phyloP scores from a whole-genome alignment of 495 filamentous ascomycete genomes.

The Talaromyces nanjingensis region DNA sequence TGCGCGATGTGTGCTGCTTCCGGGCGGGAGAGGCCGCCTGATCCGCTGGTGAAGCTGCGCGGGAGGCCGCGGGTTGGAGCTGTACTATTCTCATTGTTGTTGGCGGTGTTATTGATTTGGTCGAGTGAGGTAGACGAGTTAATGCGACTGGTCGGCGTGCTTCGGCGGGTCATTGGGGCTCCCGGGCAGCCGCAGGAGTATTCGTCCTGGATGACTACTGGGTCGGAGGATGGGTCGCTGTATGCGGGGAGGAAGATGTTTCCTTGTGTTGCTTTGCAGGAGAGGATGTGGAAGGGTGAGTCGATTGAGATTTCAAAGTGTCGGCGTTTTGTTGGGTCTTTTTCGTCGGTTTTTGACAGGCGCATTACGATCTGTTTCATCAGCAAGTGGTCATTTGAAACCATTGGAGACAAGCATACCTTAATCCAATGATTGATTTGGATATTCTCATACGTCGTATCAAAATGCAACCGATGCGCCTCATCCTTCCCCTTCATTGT shows the following conservation, averaged over 20 bases:
- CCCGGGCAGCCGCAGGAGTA: constrained; percentile 75
- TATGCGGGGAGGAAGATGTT: constrained; percentile 89
- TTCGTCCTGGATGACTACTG: constrained; percentile 38
- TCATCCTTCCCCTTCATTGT: constrained; percentile 76
- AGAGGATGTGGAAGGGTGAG: constrained; percentile 92
- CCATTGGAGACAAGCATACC: constrained; percentile 41
- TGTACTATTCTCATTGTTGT: not conserved
- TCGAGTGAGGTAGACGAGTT: constrained; percentile 28
- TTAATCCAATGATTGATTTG: constrained; percentile 99
- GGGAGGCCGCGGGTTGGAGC: constrained; percentile 15
- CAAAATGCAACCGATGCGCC: constrained; percentile 69
- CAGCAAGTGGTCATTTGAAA: not conserved
- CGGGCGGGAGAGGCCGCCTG: constrained; percentile 39
- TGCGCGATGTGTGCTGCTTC: constrained; percentile 40
- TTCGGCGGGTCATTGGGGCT: constrained; percentile 37
- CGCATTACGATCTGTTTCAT: constrained; percentile 81
- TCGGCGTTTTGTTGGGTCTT: constrained; percentile 73
- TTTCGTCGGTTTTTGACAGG: constrained; percentile 76
- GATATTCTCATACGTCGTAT: constrained; percentile 93
- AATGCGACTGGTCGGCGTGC: constrained; percentile 32
- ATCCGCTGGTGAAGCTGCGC: constrained; percentile 41
- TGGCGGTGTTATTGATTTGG: constrained; percentile 11
- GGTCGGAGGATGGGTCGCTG: constrained; percentile 49
- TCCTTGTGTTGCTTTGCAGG: constrained; percentile 85
- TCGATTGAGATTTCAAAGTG: constrained; percentile 99